Base-by-base conservation (phyloP, 495 filamentous ascomycete genomes). In the Chaetomium fimeti region DNA sequence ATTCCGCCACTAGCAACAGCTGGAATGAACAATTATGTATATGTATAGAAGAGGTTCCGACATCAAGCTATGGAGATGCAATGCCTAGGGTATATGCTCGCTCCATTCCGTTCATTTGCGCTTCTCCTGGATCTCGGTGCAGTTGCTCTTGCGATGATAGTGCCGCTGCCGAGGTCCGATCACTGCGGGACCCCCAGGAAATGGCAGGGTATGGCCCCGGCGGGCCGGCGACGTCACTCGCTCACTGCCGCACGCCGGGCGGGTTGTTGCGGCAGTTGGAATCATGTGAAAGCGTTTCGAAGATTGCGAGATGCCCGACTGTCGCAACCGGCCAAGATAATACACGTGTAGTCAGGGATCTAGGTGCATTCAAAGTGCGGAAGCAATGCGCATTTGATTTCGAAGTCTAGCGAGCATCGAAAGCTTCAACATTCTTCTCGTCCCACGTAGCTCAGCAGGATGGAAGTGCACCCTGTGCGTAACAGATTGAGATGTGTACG, bases 81-180 rank as follows among this genome's bases (percentile, higher is more conserved):
- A 51, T 5, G 25, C 25, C 8, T 36, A 36, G 32, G 32, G 12
- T 36, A 36, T 36, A 9, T 5, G 12, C 32, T 36, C 40, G 9
- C 28, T 52, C 43, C 59, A 43, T 60, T 24, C n/a, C 52, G 8
- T 48, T 62, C 38, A 55, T 47, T 62, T 28, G 25, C 42, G 22
- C 5, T 11, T 3, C 22, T 51, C 43, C 38, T 62, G 51, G n/a
- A 62, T 63, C 18, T 49, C 24, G 59, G 59, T 15, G 48, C 47
- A 36, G 59, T 61, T 61, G 59, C 22, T 27, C n/a, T 61, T 57
- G 36, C 22, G 61, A 60, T 60, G 60, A 8, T n/a, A n/a, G 20
- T 57, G 66, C 60, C 42, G 63, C 66, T 66, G 63, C 69, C 69
- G 69, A 71, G 69, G 69, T 71, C 69, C 69, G 69, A 68, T 70